Conservation (phyloP, 352 stramenopile genomes). For the Phytopythium cucurbitacearum region DNA sequence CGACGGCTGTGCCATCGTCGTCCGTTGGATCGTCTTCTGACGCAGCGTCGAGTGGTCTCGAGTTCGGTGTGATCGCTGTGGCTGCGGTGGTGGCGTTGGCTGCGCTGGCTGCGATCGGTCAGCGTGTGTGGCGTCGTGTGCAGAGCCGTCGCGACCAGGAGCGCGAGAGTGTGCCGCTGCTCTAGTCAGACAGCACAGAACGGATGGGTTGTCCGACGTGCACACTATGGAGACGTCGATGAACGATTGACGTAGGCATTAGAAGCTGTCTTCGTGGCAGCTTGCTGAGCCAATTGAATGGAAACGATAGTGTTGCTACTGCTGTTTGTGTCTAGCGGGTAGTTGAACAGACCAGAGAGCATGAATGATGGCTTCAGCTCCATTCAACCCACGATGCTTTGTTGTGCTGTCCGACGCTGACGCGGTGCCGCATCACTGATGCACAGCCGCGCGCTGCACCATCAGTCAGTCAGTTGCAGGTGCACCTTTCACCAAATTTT, state of each 20-base stretch:
- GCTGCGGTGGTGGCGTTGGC: neutral
- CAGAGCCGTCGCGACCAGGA: slow-evolving; percentile 1
- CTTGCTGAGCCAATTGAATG: neutral
- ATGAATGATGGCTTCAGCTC: too few species aligned
- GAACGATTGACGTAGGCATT: too few species aligned
- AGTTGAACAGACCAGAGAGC: too few species aligned
- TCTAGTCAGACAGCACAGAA: neutral
- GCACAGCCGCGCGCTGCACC: too few species aligned
- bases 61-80: slow-evolving; percentile 1
- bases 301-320: neutral
- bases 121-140: slow-evolving; percentile 2
- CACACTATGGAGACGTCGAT: neutral
- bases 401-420: too few species aligned
- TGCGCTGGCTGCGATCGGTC: neutral
- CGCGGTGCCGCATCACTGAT: too few species aligned
- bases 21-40: neutral
- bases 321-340: too few species aligned
- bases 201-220: too few species aligned
- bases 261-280: too few species aligned
- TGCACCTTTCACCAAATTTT: too few species aligned
- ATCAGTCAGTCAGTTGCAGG: too few species aligned
- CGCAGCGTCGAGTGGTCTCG: neutral
- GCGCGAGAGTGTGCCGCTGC: neutral
- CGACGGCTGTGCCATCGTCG: neutral
- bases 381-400: too few species aligned